Percentiles rank a stretch among this genome's conserved stretches.
These are phyloP conservation scores for Glomus cerebriforme DNA, from an alignment of 192 early-diverging fungal species.

Conservation along the genomic window DNA sequence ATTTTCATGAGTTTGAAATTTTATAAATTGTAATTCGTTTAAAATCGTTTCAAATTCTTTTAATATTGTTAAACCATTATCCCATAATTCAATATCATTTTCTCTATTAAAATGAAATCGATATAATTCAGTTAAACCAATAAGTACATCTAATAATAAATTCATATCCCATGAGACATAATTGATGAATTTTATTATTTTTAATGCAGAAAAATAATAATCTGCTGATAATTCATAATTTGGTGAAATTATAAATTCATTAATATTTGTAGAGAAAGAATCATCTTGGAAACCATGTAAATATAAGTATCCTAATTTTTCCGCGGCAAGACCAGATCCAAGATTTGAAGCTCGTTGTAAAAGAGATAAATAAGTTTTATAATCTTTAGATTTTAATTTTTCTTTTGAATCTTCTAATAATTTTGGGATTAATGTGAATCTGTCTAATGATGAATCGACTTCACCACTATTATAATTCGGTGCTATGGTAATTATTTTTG, in stretches of 20 bases:
- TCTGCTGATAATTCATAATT: not conserved
- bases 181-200: not conserved
- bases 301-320: not conserved
- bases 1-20: not conserved
- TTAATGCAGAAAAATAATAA: not conserved
- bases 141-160: not conserved
- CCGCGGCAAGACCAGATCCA: not conserved
- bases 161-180: not conserved
- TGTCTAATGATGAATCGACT: not conserved
- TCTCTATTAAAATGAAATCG: not conserved
- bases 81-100: not conserved
- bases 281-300: not conserved
- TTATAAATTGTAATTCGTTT: not conserved
- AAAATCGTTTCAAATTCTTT: not conserved
- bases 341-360: not conserved
- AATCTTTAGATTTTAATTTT: not conserved
- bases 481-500: not conserved
- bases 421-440: not conserved
- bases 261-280: not conserved
- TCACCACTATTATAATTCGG: not conserved
- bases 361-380: not conserved
- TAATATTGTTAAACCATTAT: not conserved
- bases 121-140: not conserved
- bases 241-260: not conserved
- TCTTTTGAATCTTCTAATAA: not conserved